A percentile compares a stretch with the other conserved stretches of the same genome.
These are phyloP conservation scores for Plasmodium fragile DNA, from an alignment of 169 alveolate species.

Conservation along the genomic window DNA sequence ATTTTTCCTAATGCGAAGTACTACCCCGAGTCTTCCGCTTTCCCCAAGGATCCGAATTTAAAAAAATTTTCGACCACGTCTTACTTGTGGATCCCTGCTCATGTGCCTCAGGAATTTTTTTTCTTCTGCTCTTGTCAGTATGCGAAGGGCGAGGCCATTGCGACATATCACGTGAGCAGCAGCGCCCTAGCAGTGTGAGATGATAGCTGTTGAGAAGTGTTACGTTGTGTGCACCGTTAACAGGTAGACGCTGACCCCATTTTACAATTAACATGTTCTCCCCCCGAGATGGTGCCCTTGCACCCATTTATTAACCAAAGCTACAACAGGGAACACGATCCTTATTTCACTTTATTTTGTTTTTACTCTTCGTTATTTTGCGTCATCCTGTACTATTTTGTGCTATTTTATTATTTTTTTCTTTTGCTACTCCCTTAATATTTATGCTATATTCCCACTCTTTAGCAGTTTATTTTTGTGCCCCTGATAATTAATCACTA, in stretches of 20 bases:
- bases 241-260: background rate
- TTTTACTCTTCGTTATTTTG: background rate
- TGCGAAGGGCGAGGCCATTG: background rate
- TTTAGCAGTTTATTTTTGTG: background rate
- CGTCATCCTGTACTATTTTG: no score
- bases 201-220: background rate
- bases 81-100: slow-evolving; percentile 47
- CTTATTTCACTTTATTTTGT: background rate
- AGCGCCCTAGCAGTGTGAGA: background rate
- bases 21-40: slow-evolving; percentile 43
- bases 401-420: background rate
- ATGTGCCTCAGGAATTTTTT: background rate
- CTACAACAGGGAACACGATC: background rate
- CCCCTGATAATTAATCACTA: background rate
- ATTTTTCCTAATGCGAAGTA: slow-evolving; percentile 45
- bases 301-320: background rate
- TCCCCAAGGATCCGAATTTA: slow-evolving; percentile 20
- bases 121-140: slow-evolving; percentile 18
- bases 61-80: slow-evolving; percentile 28
- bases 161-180: background rate
- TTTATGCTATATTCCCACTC: background rate
- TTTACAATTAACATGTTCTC: background rate
- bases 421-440: background rate
- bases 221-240: background rate
- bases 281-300: background rate